Evolutionary conservation across 2,329 filamentous ascomycete genomes (phyloP).

Genomic region (Aspergillus candidus): DNA sequence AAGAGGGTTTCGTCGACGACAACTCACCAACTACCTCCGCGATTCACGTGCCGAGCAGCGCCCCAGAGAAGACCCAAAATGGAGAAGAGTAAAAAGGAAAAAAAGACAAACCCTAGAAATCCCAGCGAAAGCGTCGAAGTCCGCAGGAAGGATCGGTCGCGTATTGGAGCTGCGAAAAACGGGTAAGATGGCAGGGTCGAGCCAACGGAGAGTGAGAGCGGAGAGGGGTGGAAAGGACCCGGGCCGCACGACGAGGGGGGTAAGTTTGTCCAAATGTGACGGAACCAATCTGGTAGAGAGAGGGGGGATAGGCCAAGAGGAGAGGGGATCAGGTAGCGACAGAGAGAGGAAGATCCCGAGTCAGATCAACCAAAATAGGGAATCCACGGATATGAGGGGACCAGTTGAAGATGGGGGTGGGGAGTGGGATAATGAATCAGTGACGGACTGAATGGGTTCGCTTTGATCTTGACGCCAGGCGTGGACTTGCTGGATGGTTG

Average conservation of each 20-base stretch:
- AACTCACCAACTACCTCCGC: slow-evolving; percentile 3
- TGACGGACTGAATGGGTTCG: slow-evolving; percentile 24
- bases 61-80: neutral
- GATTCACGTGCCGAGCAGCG: too few species aligned
- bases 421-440: slow-evolving; percentile 6
- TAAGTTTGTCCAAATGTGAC: slow-evolving; percentile 8
- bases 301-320: neutral
- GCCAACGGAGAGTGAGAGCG: slow-evolving; percentile 20
- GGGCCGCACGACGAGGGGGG: slow-evolving; percentile 16
- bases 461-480: slow-evolving; percentile 25
- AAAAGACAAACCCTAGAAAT: slow-evolving; percentile 1
- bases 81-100: neutral
- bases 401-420: too few species aligned
- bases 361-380: too few species aligned
- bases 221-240: slow-evolving; percentile 25
- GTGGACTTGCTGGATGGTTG: slow-evolving; percentile 35
- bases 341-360: too few species aligned
- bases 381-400: too few species aligned
- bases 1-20: neutral
- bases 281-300: neutral
- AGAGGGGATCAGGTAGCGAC: neutral
- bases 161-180: slow-evolving; percentile 7
- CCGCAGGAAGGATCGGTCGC: too few species aligned
- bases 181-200: slow-evolving; percentile 16
- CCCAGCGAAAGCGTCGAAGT: slow-evolving; percentile 9